Evolutionary conservation across 148 eudicot species (phyloP).

Genomic region (Agrostemma githago): DNA sequence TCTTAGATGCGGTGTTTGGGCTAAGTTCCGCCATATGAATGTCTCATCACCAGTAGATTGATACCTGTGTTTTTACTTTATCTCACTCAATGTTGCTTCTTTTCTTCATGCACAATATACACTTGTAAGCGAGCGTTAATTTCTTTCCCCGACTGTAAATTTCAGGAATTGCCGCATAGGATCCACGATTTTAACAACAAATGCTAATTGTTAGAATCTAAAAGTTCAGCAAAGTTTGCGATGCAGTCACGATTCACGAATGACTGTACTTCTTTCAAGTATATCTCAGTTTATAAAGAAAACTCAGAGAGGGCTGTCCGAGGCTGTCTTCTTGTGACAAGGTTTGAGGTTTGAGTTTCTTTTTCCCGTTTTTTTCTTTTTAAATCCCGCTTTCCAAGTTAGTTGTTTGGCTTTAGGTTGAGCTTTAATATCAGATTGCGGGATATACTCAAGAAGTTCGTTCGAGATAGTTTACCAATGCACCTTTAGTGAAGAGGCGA

Average conservation of each 20-base stretch:
- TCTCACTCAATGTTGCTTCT: neutral
- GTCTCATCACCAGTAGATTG: neutral
- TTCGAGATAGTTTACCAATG: slow-evolving; percentile 33
- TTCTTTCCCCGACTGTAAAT: neutral
- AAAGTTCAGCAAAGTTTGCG: slow-evolving; percentile 25
- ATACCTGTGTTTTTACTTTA: neutral
- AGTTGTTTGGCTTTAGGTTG: slow-evolving; percentile 40
- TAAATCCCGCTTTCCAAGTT: slow-evolving; percentile 16
- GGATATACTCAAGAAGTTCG: slow-evolving; percentile 39
- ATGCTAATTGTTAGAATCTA: slow-evolving; percentile 33
- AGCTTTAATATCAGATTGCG: slow-evolving; percentile 48
- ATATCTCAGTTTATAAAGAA: slow-evolving; percentile 34
- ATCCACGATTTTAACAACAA: slow-evolving; percentile 28
- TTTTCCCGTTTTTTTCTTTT: neutral
- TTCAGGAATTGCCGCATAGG: slow-evolving; percentile 72
- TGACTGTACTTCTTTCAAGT: slow-evolving; percentile 25
- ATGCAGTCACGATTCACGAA: slow-evolving; percentile 16
- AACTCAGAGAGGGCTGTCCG: slow-evolving; percentile 23
- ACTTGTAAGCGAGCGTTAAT: neutral
- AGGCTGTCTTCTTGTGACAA: slow-evolving; percentile 12
- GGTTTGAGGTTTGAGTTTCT: slow-evolving; percentile 32
- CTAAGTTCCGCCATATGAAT: neutral
- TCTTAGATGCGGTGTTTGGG: neutral
- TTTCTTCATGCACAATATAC: neutral
- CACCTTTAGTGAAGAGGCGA: slow-evolving; percentile 33